A percentile compares a stretch with the other conserved stretches of the same genome.
Conservation (phyloP, 192 early-diverging fungal genomes). For the Piromyces finnis region DNA sequence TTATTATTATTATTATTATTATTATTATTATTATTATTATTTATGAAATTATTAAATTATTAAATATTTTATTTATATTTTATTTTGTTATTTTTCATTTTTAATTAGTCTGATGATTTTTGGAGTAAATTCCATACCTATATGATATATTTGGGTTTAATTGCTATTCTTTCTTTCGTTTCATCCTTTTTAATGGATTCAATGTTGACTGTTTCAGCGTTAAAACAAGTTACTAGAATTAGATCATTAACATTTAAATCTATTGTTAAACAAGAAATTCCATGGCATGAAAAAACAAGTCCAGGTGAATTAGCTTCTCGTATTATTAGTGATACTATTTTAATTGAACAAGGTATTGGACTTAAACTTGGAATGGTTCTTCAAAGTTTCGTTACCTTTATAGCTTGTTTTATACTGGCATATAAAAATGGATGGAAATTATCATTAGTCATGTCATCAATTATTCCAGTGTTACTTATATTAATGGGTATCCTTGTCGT, state of each 20-base stretch:
- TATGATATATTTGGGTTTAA: neutral
- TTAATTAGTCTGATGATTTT: neutral
- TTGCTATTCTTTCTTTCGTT: neutral
- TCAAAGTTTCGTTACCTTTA: neutral
- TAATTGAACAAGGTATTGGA: neutral
- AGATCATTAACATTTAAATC: neutral
- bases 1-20: too few species aligned
- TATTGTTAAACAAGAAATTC: neutral
- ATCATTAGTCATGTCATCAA: neutral
- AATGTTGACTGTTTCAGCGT: neutral
- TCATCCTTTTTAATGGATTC: neutral
- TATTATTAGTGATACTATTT: neutral
- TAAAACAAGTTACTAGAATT: neutral
- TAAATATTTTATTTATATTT: too few species aligned
- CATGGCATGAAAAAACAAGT: neutral
- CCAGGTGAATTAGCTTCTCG: neutral
- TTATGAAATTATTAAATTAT: too few species aligned
- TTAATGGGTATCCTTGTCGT: conserved; percentile 22
- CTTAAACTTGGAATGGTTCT: neutral
- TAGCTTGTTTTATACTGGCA: neutral
- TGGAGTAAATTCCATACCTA: neutral
- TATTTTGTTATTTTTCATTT: too few species aligned
- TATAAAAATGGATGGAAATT: neutral
- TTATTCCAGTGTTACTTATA: neutral
- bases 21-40: too few species aligned